phyloP scores from a whole-genome alignment of 768 basidiomycete genomes.

The Lenzites betulinus region DNA sequence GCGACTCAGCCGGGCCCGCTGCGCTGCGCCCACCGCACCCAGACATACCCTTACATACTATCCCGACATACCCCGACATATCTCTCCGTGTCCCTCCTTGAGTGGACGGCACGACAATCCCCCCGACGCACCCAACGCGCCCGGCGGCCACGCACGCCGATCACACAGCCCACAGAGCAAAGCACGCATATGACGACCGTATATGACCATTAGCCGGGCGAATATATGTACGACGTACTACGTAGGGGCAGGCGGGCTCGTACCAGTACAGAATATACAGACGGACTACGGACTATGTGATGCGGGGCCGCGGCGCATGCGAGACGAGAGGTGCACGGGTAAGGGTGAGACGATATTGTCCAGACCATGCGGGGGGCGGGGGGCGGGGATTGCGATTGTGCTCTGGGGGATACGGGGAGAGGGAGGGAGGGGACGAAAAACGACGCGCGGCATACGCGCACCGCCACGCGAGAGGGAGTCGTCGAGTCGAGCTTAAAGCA shows the following conservation, averaged over 20 bases:
- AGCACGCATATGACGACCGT: too few species aligned
- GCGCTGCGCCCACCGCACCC: too few species aligned
- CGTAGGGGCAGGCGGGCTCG: neutral
- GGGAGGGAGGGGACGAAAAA: neutral
- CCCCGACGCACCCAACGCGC: too few species aligned
- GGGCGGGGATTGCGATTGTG: neutral
- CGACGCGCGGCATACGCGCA: neutral
- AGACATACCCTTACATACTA: too few species aligned
- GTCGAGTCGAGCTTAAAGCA: too few species aligned
- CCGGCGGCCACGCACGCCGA: too few species aligned
- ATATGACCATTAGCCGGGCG: conserved; percentile 4
- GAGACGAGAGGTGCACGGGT: neutral
- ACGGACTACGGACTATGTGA: conserved; percentile 14
- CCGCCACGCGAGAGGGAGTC: too few species aligned
- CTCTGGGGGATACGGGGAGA: neutral
- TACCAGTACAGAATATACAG: conserved; percentile 28
- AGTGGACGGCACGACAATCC: too few species aligned
- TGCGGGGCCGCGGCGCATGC: conserved; percentile 4
- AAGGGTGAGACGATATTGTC: neutral
- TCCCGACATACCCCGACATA: too few species aligned
- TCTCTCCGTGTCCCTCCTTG: too few species aligned
- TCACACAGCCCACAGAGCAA: too few species aligned
- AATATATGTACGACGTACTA: conserved; percentile 22
- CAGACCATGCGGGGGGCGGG: conserved; percentile 10
- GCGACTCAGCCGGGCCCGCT: too few species aligned